Evolutionary conservation across 768 basidiomycete species (phyloP), one percentile per base, ranked within the genome.

Genomic region (Lyophyllum decastes): DNA sequence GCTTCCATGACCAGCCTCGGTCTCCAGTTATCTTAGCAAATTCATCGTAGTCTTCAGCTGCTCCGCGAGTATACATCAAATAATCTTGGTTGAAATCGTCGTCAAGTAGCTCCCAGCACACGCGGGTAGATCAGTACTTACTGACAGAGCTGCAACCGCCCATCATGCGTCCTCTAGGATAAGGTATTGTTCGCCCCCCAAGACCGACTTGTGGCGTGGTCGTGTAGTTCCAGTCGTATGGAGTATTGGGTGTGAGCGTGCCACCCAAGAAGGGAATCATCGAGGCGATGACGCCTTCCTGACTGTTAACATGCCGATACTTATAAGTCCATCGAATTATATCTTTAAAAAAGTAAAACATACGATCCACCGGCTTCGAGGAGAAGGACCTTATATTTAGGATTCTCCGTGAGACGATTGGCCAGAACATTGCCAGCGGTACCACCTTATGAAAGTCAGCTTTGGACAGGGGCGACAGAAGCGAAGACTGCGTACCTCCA

Each of bases 301-400:
- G 25, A 10, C 62, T 64, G 30, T 11, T 40, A 11, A 10, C 17
- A 47, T 12, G 34, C 22, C 10, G 19, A 21, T 6, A 35, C 19
- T 8, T 19, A 21, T 6, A 10, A 8, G 21, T 38, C 14, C 6
- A 12, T 17, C 7, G 19, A 40, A 26, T 16, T 4, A 40, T 19
- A 26, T 11, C 2, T 1, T 16, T 44, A 14, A 30, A 30, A 21
- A 10, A 6, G 5, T 11, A 17, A 16, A 38, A 65, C 67, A 21
- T 21, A 66, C 65, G 61, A 61, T 46, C 58, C 61, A 6, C 75
- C 76, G 9, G 75, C 73, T 60, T 78, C 77, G 52, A 78, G 66
- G 12, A 82, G 72, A n/a, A 78, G 66, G 11, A 82, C 78, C 4
- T 69, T 68, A 47, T 70, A 66, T 22, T 65, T 58, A 0, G 70